Evolutionary conservation across 2,329 filamentous ascomycete species (phyloP), one percentile per base, ranked within the genome.

Genomic region (Emydomyces testavorans): DNA sequence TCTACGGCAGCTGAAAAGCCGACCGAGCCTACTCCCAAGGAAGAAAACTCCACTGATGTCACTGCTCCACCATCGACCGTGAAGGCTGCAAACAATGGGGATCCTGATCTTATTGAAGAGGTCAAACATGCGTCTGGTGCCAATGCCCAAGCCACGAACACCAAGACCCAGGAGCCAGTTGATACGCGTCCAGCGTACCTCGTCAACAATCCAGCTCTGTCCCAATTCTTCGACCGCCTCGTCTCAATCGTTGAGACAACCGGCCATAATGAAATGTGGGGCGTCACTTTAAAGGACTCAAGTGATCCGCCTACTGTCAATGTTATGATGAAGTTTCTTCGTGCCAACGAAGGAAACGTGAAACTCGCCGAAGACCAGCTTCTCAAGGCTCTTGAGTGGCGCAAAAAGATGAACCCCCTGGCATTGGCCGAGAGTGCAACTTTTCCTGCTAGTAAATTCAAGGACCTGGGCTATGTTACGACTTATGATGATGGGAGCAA

Each of bases 281-380:
- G 89, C 41, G 79, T 95, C 46, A 71, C 76, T 26, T 77, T 95
- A 42, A 62, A 65, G 50, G 58, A 62, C 48, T 58, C 57, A 48
- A 57, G 68, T 34, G 74, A 87, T 58, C 74, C 89, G 45, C 85
- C 85, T 47, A 88, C 84, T 40, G 82, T 84, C 62, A 81, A 94
- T 57, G 78, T 95, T 44, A 73, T 95, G 41, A 87, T 94, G 63
- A 96, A 95, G 71, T 95, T 89, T 69, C 77, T 96, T 48, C 85
- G 89, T 57, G 90, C 89, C 62, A 95, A 95, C 64, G 79, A 81
- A 52, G 81, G 82, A 52, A 80, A 93, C 59, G 63, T 86, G 5
- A 71, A 73, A 46, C 81, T 81, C 61, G 85, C 89, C 13, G 80
- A 82, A 61, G 77, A 82, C 48, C 89, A 95, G 70, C 77, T 96